Conservation (phyloP, 1,284 basidiomycete species). For the Anthracocystis setariae region DNA sequence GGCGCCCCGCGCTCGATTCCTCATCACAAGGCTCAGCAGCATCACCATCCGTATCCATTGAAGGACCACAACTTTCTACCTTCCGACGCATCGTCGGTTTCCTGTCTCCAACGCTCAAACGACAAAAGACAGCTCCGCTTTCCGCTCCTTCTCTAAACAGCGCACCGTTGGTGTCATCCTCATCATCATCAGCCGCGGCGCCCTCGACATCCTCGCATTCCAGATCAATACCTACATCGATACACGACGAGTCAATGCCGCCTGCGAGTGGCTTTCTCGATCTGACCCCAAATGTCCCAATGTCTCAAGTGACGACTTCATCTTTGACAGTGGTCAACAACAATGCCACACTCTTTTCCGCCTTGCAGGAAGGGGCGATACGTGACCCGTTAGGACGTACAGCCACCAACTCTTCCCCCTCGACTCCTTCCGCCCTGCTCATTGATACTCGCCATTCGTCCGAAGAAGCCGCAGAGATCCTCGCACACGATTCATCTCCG, state of each 20-base stretch:
- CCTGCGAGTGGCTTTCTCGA: slow-evolving; percentile 30
- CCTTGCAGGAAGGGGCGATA: slow-evolving; percentile 32
- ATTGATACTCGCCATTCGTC: slow-evolving; percentile 25
- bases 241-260: not conserved
- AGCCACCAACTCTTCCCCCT: slow-evolving; percentile 1
- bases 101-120: slow-evolving; percentile 12
- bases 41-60: not conserved
- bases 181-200: not conserved
- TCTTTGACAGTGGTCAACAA: not conserved
- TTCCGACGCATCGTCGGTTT: slow-evolving; percentile 2
- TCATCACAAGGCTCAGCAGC: slow-evolving; percentile 8
- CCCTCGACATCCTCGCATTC: not conserved
- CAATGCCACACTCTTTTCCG: slow-evolving; percentile 3
- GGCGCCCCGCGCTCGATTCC: slow-evolving; percentile 15
- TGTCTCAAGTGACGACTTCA: not conserved
- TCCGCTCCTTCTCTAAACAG: not conserved
- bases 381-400: slow-evolving; percentile 32
- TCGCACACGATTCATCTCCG: slow-evolving; percentile 12
- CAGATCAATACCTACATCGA: not conserved
- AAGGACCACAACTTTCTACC: too few species aligned
- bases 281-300: slow-evolving; percentile 7
- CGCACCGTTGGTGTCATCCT: not conserved
- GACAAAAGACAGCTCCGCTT: not conserved
- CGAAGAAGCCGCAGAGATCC: slow-evolving; percentile 27
- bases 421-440: not conserved